Evolutionary conservation across 176 grass and related monocot genomes (phyloP), one percentile per base, ranked within the genome.

Genomic region (Zoysia pacifica): DNA sequence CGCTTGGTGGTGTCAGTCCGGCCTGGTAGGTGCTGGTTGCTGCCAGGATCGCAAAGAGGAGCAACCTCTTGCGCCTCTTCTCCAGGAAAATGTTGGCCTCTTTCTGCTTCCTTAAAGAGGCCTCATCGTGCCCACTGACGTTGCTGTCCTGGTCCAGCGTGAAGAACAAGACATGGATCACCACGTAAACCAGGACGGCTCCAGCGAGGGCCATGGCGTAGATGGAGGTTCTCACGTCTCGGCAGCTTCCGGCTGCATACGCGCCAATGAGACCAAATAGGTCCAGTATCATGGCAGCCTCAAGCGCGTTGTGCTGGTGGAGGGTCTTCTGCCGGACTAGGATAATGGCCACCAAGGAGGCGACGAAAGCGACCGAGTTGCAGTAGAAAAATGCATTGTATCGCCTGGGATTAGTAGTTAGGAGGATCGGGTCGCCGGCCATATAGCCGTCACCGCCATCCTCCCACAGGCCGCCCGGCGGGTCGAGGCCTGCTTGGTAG

Each of bases 201-300:
- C 18, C 78, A 0, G 44, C 39, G 15, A 87, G 28, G 38, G 69
- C 79, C 15, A 73, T 60, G 52, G 73, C 20, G 35, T 88, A 73
- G 9, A 83, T n/a, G 1, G 86, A 73, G 9, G 73, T 88, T 4
- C 7, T 13, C 15, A 65, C 0, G 4, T 19, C 69, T 38, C 86
- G 67, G 11, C 65, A 59, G 9, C 80, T 76, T 20, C 86, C 86
- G 9, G 86, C 56, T 1, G 79, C 64, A 37, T 77, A 88, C 5
- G 86, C 86, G 3, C 80, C 75, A 56, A 88, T 69, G 66, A 88
- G 80, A 2, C 86, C 75, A 15, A 88, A 15, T 47, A 88, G 47
- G 56, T 53, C 54, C 2, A 78, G 19, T 7, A 82, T 44, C 80
- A 83, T 87, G 14, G 73, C 70, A 9, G 61, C 53, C 49, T 69